Base-by-base conservation (phyloP, 352 stramenopile genomes). In the Pythium grandisporangium region DNA sequence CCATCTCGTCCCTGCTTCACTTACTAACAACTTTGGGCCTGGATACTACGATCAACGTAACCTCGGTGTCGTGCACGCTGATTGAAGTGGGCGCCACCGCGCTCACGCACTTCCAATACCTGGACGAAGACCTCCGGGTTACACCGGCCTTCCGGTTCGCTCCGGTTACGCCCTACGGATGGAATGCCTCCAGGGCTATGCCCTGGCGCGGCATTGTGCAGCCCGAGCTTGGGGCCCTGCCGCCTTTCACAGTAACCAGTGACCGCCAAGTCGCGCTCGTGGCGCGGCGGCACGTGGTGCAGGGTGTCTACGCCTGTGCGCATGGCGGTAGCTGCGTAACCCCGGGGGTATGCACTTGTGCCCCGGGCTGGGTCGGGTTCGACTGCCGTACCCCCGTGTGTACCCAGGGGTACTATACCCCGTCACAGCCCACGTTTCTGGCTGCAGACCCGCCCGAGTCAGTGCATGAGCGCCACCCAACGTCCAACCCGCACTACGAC, bases 311-410 rank as follows among this genome's bases (percentile, higher is more conserved):
- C 54, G 83, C 88, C 19, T 99, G 95, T 65, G 93, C 92, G 5
- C 97, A 99, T 54, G 80, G 78, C 23, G 95, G 95, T 6, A 80
- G 58, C 26, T 99, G 95, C 62, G 53, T 94, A 2, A 52, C 78
- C 8, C 93, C 94, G 6, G 92, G 90, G 35, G 66, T 96, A 2
- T 99, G 95, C 61, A 57, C 72, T 38, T 99, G 95, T 44, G 66
- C 79, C 0, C 37, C 58, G 3, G 94, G 94, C 11, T 99, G 94
- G 93, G 63, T 79, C 13, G 95, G 95, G 34, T 99, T 99, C 53
- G 95, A 99, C 61, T 99, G 95, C 63, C 84, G 94, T 22, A 96
- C 85, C 32, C 95, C 95, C 8, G 64, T 98, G 14, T 98, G 93
- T 50, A 63, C 48, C 2, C 89, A 98, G 70, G 94, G 94, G 17